Evolutionary conservation across 495 filamentous ascomycete species (phyloP).

Genomic region (Collariella sp.): DNA sequence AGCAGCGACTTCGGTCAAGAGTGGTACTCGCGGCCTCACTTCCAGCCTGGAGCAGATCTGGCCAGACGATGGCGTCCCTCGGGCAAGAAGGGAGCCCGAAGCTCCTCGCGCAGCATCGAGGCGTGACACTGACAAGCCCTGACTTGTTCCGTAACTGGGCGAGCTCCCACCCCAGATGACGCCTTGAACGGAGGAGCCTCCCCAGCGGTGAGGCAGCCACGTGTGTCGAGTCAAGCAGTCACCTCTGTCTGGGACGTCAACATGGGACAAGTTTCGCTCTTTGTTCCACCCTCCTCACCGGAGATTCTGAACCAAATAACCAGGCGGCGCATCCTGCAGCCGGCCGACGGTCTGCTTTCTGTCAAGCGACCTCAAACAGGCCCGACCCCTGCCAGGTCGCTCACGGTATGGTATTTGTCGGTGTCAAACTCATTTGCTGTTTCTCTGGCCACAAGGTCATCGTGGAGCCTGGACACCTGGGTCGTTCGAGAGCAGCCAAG

Average conservation of each 20-base stretch:
- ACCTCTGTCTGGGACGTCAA: slow-evolving; percentile 28
- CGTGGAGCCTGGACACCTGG: slow-evolving; percentile 29
- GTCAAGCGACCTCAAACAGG: slow-evolving; percentile 39
- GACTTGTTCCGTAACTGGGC: background rate
- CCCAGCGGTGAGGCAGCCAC: slow-evolving; percentile 27
- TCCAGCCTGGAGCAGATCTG: background rate
- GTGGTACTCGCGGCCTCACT: background rate
- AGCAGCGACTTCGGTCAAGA: background rate
- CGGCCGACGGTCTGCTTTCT: slow-evolving; percentile 37
- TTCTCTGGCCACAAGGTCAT: slow-evolving; percentile 30
- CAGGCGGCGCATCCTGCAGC: slow-evolving; percentile 45
- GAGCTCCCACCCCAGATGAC: background rate
- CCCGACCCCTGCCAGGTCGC: slow-evolving; percentile 36
- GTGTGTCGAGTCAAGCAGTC: slow-evolving; percentile 45
- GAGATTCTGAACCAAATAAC: slow-evolving; percentile 27
- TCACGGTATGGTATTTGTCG: slow-evolving; percentile 36
- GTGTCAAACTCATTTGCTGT: slow-evolving; percentile 43
- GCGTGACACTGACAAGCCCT: background rate
- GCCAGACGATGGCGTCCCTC: background rate
- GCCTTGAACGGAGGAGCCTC: slow-evolving; percentile 2
- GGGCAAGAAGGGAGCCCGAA: background rate
- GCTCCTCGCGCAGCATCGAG: background rate
- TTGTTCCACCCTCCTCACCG: slow-evolving; percentile 31
- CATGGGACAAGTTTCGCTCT: slow-evolving; percentile 30
- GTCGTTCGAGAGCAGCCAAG: slow-evolving; percentile 31